Base-by-base conservation (phyloP, 306 rosid species). In the Datisca glomerata region DNA sequence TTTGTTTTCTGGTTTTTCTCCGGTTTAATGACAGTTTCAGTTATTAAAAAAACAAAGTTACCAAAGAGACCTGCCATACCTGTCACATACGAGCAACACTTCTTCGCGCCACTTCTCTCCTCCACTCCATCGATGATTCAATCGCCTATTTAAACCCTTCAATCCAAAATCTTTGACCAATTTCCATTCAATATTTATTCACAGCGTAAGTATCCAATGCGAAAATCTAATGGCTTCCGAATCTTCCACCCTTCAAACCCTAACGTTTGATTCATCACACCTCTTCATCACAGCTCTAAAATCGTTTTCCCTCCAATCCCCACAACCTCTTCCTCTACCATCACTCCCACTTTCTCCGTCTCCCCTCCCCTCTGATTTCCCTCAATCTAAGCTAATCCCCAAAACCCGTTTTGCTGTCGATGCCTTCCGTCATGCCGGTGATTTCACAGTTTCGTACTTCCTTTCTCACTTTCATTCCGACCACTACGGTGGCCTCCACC, bases 381-480 rank as follows among this genome's bases (percentile, higher is more conserved):
- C 94, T 4, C 85, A 43, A 41, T 79, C 93, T 65, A 82, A 82
- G 35, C 74, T 58, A 52, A 76, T 87, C 51, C 96, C 96, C 3
- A 63, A 62, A 13, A 75, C 96, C 49, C 93, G 94, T 49, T 87
- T 87, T 60, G 48, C 59, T 32, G 62, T 87, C 47, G 96, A 87
- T 55, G 87, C 93, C 2, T 87, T 87, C 65, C 80, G 85, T 51
- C 18, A 61, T 38, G 65, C 93, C 24, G 78, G 72, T 24, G 59
- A 56, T 19, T 64, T 34, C 65, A 79, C 85, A 43, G 53, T 68
- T 47, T 55, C 94, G 32, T 82, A 81, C 76, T 86, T 86, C 70
- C 96, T 86, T 44, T 76, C 96, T 52, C 94, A 86, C 47, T 86
- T 82, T 69, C 96, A 86, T 73, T 81, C 87, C 41, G 96, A 86